Evolutionary conservation across 225 moss, liverwort and hornwort genomes (phyloP), one percentile per base, ranked within the genome.

Genomic region (Physcomitrellopsis africana): DNA sequence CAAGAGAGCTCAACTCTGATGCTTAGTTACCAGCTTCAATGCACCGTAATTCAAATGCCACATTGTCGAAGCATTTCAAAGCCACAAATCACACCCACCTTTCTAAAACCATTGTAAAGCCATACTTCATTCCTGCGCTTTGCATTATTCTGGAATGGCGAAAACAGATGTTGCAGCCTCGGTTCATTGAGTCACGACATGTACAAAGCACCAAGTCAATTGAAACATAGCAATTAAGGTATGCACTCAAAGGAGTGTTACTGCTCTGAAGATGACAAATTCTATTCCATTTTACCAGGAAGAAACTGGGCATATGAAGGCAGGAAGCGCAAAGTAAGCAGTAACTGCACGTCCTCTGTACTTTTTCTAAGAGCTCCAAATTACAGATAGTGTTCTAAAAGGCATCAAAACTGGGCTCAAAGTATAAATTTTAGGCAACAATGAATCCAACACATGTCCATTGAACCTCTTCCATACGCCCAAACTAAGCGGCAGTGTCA

Each of bases 401-500:
- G 72, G 70, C 67, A 68, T 76, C 84, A 74, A 84, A 84, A 84
- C 84, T 84, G 77, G 70, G 72, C 68, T 78, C 75, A 78, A 63
- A 78, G 67, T 81, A 63, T 75, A 72, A 51, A 61, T 67, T 71
- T 79, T 82, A 63, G 71, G 79, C 55, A 70, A 77, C 61, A 70
- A 77, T 73, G 69, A 56, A 78, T 78, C 81, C 72, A 74, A 84
- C 16, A 81, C 3, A 60, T 69, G 55, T 81, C 70, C 80, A 67
- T 49, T 63, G 26, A 76, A 70, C 57, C 79, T 44, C 70, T 37
- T 26, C 13, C 60, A 60, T 66, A 67, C 54, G 55, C 75, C 1
- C 60, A 68, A 47, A 72, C 70, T 58, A 23, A 9, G 13, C 16
- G 58, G 23, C 58, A 26, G 24, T 26, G 58, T 32, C 16, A 51